phyloP scores from a whole-genome alignment of 306 rosid genomes.

The Mimosa pudica region DNA sequence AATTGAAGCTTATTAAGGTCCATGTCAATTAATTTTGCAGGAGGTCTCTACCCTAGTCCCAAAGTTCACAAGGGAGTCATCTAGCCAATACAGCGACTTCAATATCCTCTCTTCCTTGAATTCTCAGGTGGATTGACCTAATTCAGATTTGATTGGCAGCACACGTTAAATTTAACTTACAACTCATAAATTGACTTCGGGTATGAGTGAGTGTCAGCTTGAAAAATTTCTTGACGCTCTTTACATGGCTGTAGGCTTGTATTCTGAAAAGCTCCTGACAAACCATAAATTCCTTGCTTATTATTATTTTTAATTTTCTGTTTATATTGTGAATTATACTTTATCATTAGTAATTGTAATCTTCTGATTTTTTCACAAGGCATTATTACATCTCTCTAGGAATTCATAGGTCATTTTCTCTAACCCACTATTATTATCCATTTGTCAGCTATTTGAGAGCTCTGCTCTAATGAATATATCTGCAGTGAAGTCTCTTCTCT shows the following conservation, averaged over 20 bases:
- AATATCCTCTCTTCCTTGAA: slow-evolving; percentile 93
- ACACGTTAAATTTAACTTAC: slow-evolving; percentile 16
- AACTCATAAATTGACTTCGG: slow-evolving; percentile 25
- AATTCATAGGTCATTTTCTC: slow-evolving; percentile 32
- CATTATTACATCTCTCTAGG: slow-evolving; percentile 16
- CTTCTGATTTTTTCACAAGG: slow-evolving; percentile 1
- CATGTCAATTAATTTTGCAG: slow-evolving; percentile 53
- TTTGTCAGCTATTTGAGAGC: slow-evolving; percentile 88
- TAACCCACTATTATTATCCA: slow-evolving; percentile 44
- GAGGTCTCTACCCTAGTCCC: slow-evolving; percentile 86
- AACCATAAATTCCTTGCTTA: slow-evolving; percentile 22
- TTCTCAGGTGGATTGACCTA: slow-evolving; percentile 72
- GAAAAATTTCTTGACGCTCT: slow-evolving; percentile 12
- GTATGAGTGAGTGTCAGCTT: background rate
- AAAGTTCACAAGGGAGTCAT: slow-evolving; percentile 76
- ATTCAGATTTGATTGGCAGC: slow-evolving; percentile 24
- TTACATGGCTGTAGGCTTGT: slow-evolving; percentile 22
- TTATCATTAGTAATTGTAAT: slow-evolving; percentile 20
- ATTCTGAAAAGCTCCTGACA: slow-evolving; percentile 24
- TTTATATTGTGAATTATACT: slow-evolving; percentile 13
- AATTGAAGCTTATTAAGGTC: slow-evolving; percentile 31
- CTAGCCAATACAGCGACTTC: slow-evolving; percentile 90
- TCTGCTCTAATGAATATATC: slow-evolving; percentile 89
- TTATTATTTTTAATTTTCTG: background rate
- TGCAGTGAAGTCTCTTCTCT: slow-evolving; percentile 90